Percentiles rank a stretch among this genome's conserved stretches.
Evolutionary conservation across 306 rosid species (phyloP).

Genomic region (Parietaria judaica): DNA sequence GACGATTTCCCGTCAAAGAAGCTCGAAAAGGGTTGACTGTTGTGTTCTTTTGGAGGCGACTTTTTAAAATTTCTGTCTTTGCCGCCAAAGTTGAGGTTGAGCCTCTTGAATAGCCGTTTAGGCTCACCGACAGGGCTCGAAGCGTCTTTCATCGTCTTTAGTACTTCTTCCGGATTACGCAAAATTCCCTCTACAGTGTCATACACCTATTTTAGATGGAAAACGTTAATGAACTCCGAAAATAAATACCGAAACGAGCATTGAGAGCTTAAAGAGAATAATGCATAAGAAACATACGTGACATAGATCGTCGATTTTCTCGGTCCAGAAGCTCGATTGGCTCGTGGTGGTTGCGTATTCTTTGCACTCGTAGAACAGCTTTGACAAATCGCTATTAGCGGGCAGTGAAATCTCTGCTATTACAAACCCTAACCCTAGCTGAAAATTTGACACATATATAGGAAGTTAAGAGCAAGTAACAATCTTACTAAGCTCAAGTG

Average conservation of each 20-base stretch:
- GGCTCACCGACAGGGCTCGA: constrained; percentile 26
- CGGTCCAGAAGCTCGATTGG: constrained; percentile 47
- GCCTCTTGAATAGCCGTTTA: constrained; percentile 56
- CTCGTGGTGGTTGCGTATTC: constrained; percentile 53
- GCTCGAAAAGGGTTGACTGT: constrained; percentile 55
- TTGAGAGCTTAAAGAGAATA: background rate
- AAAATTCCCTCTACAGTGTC: constrained; percentile 83
- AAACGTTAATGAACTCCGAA: background rate
- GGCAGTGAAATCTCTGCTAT: constrained; percentile 62
- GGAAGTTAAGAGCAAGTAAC: background rate
- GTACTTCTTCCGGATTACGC: constrained; percentile 73
- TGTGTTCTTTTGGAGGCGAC: constrained; percentile 32
- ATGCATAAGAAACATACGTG: constrained; percentile 44
- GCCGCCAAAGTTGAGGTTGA: constrained; percentile 63
- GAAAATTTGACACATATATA: constrained; percentile 11
- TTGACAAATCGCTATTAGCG: constrained; percentile 52
- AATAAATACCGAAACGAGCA: too few relatives aligned
- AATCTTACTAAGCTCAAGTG: background rate
- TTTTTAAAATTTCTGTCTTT: constrained; percentile 46
- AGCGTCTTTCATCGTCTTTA: constrained; percentile 42
- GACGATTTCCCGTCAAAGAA: constrained; percentile 85
- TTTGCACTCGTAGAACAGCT: constrained; percentile 83
- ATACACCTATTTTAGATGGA: constrained; percentile 49
- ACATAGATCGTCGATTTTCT: constrained; percentile 74
- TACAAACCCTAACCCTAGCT: constrained; percentile 85